Conservation (phyloP, 2,329 filamentous ascomycete genomes). For the Fusarium mundagurra region DNA sequence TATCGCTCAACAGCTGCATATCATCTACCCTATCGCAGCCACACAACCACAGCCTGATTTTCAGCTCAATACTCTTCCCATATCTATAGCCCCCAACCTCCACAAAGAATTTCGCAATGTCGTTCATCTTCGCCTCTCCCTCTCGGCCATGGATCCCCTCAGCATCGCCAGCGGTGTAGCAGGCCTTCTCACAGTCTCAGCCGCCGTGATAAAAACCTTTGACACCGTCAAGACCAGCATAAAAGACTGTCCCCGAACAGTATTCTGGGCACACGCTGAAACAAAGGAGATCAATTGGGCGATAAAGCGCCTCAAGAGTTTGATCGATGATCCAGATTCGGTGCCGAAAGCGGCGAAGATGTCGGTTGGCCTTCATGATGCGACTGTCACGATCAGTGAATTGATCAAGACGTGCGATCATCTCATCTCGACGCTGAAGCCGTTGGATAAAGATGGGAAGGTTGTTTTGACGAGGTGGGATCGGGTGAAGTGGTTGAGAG, state of each 20-base stretch:
- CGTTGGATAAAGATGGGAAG: neutral
- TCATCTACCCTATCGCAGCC: neutral
- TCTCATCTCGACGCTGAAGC: neutral
- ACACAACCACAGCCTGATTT: constrained; percentile 9
- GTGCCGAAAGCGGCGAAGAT: constrained; percentile 10
- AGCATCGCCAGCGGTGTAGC: constrained; percentile 18
- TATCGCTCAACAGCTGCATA: constrained; percentile 5
- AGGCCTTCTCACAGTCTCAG: constrained; percentile 12
- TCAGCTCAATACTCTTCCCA: neutral
- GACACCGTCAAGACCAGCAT: constrained; percentile 4
- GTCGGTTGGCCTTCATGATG: constrained; percentile 18
- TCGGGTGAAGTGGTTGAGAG: constrained; percentile 6
- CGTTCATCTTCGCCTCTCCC: neutral
- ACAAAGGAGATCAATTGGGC: constrained; percentile 20
- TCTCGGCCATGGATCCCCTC: constrained; percentile 4
- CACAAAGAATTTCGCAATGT: neutral
- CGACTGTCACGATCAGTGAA: constrained; percentile 17
- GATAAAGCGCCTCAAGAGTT: constrained; percentile 1
- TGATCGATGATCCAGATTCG: constrained; percentile 18
- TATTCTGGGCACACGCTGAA: constrained; percentile 14
- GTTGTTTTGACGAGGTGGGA: neutral
- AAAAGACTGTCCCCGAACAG: constrained; percentile 6
- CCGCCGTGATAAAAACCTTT: constrained; percentile 7
- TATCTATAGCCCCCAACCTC: neutral
- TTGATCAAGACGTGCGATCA: constrained; percentile 13